Evolutionary conservation across 768 basidiomycete genomes (phyloP), one percentile per base, ranked within the genome.

Genomic region (Mycena alexandri): DNA sequence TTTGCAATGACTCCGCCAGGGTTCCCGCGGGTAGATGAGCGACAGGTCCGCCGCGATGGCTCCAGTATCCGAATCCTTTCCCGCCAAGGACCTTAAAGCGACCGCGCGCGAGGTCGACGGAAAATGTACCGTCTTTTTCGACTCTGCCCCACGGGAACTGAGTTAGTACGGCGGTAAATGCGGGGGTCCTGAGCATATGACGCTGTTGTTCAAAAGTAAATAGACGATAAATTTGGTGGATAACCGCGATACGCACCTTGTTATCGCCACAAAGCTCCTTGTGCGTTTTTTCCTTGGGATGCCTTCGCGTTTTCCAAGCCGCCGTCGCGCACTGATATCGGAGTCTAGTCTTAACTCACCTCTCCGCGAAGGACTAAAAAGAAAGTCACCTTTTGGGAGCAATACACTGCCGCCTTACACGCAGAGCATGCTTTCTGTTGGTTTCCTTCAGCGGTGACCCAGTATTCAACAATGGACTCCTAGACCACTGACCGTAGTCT

Each of bases 131-230:
- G 68, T 84, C 83, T 12, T 73, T 75, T 63, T 84, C 83, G 22
- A 84, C 13, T 42, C 77, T 79, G 14, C 80, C 83, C 83, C 83
- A 84, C 10, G 83, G 79, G 67, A 83, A 84, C 19, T 79, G 76
- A 13, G 72, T 72, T 24, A 82, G 70, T 48, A 79, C 75, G 13
- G 74, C 75, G 33, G 77, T 78, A 13, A 79, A 65, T 57, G 78
- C 63, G 0, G 76, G 63, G 8, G 78, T 71, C 53, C 67, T 74
- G 48, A 74, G 47, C 79, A 84, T 65, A 36, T 65, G 63, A 1
- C 63, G 56, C 63, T 65, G 38, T 38, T 38, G 38, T 10, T 11
- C 11, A 38, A 38, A 14, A 38, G 38, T 38, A 5, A 38, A 38
- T 14, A 29, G 29, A 29, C 29, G 29, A 29, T 29, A 29, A 3